A percentile compares a stretch with the other conserved stretches of the same genome.
phyloP scores from a whole-genome alignment of 2,329 filamentous ascomycete genomes.

The Epichloe coenophiala region DNA sequence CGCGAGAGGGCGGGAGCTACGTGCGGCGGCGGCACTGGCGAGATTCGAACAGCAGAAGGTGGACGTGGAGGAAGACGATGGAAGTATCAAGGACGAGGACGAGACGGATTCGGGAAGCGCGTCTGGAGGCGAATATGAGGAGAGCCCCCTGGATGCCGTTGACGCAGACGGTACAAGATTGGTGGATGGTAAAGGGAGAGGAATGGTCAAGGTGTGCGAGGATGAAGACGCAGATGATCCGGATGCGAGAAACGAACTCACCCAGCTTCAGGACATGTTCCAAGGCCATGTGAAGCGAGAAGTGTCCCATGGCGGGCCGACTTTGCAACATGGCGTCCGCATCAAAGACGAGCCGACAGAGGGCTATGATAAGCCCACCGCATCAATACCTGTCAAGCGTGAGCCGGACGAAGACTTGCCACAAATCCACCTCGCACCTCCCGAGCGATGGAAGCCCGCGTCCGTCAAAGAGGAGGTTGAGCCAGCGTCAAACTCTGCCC shows the following conservation, averaged over 20 bases:
- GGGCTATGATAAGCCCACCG: neutral
- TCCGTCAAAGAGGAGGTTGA: neutral
- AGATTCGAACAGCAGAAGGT: slow-evolving; percentile 49
- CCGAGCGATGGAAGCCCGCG: neutral
- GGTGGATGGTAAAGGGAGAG: slow-evolving; percentile 50
- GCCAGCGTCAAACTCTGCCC: neutral
- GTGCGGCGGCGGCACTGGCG: slow-evolving; percentile 64
- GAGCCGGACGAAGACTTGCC: neutral
- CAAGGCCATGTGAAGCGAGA: slow-evolving; percentile 8
- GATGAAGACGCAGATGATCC: slow-evolving; percentile 45
- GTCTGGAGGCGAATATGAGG: slow-evolving; percentile 33
- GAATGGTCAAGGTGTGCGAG: slow-evolving; percentile 62
- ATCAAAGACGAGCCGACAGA: neutral
- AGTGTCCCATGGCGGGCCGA: neutral
- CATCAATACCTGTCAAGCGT: neutral
- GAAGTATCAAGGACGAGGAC: slow-evolving; percentile 23
- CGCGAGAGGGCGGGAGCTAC: slow-evolving; percentile 58
- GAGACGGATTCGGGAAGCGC: slow-evolving; percentile 30
- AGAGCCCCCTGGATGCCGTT: slow-evolving; percentile 25
- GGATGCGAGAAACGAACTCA: slow-evolving; percentile 34
- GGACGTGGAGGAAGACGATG: slow-evolving; percentile 12
- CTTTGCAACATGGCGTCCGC: neutral
- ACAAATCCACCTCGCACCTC: neutral
- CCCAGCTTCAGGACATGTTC: slow-evolving; percentile 44
- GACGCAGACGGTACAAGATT: slow-evolving; percentile 53